Evolutionary conservation across 192 early-diverging fungal species (phyloP), one percentile per base, ranked within the genome.

Genomic region (Oehlia diaphana): DNA sequence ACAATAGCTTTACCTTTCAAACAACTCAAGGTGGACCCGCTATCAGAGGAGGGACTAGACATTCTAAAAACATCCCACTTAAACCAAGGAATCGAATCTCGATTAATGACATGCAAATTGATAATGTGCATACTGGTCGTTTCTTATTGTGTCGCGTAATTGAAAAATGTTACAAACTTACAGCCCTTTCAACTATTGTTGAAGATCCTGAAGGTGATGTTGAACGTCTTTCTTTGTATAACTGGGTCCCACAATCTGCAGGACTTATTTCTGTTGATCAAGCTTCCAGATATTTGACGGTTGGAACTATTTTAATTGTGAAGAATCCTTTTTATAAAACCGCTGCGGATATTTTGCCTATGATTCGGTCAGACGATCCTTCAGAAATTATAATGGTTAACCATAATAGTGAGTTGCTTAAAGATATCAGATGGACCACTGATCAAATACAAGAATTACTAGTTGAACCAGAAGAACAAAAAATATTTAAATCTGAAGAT

Each of bases 191-290:
- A 13, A 67, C 65, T 26, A 4, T 67, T 26, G 8, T 67, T 28
- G 65, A 67, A 67, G 65, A 67, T 67, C 65, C 65, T 13, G 65
- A 67, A 10, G 26, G 65, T 19, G 65, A 67, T 0, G 65, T 67
- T 21, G 65, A 67, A 28, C 65, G 65, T 6, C 0, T 67, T 4
- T 67, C 9, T 31, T 26, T 35, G 21, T 67, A 67, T 67, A 67
- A 67, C 26, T 67, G 33, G 23, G 4, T 67, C 33, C 65, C n/a
- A 31, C 13, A 13, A 67, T 33, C 23, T 28, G 16, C 10, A 10
- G 23, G 31, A 8, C 3, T n/a, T 16, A 3, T 31, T 12, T 66
- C 65, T 9, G 23, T 26, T 9, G 65, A 66, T 26, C 65, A 66
- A 66, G 23, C 7, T 13, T 66, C 65, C 3, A 26, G 10, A 10